Evolutionary conservation across 441 rosid species (phyloP).

Genomic region (Erodium texanum): DNA sequence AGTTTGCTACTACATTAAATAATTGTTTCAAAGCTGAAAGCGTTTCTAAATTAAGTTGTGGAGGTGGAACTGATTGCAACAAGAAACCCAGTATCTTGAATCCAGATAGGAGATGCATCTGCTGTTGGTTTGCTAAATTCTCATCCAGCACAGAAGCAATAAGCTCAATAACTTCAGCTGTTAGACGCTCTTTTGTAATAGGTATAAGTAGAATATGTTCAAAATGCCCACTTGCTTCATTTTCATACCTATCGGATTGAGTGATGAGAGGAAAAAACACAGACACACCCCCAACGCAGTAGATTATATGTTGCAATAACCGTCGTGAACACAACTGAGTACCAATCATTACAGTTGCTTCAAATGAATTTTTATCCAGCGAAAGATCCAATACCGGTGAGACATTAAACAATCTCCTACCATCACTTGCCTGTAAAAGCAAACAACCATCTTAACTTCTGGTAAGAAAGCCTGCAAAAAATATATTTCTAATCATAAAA

Average conservation of each 20-base stretch:
- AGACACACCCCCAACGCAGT: conserved; percentile 96
- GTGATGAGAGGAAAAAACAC: conserved; percentile 94
- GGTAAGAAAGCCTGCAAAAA: neutral
- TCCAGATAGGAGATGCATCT: conserved; percentile 97
- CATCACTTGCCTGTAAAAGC: conserved; percentile 81
- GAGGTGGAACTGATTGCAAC: conserved; percentile 84
- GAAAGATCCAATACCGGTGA: conserved; percentile 60
- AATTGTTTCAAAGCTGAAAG: conserved; percentile 87
- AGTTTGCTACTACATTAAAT: conserved; percentile 61
- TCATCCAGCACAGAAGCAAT: conserved; percentile 96
- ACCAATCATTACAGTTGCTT: conserved; percentile 71
- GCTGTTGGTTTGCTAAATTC: conserved; percentile 89
- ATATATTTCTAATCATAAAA: conserved; percentile 10
- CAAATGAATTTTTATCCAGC: conserved; percentile 62
- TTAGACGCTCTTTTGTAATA: conserved; percentile 67
- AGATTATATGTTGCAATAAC: conserved; percentile 88
- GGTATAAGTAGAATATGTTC: conserved; percentile 54
- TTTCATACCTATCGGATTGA: conserved; percentile 76
- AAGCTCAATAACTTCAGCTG: conserved; percentile 92
- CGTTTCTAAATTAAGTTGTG: conserved; percentile 90
- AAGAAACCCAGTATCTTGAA: conserved; percentile 85
- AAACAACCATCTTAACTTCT: conserved; percentile 18
- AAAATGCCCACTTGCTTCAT: conserved; percentile 41
- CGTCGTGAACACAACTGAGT: conserved; percentile 94
- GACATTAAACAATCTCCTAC: conserved; percentile 80